Percentiles rank a stretch among this genome's conserved stretches.
These are phyloP conservation scores for Novymonas esmeraldas DNA, from an alignment of 208 protist species.

Conservation along the genomic window DNA sequence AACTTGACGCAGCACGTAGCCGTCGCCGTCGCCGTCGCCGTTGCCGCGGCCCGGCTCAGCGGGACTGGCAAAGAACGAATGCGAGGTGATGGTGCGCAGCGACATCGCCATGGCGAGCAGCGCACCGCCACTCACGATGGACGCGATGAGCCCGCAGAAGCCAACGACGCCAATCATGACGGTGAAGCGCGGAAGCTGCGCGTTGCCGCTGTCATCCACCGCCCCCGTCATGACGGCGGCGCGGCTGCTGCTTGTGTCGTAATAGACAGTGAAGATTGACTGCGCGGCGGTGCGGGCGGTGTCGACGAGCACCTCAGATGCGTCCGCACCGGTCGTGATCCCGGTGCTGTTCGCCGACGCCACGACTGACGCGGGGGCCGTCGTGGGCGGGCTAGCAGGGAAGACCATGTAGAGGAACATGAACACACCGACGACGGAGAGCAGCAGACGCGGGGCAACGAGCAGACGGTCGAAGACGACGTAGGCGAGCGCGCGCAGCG, in stretches of 20 bases:
- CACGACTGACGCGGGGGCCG: neutral
- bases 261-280: constrained; percentile 15
- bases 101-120: constrained; percentile 27
- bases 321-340: neutral
- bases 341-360: neutral
- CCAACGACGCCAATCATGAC: constrained; percentile 14
- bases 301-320: too few relatives aligned
- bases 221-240: neutral
- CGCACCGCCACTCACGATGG: constrained; percentile 15
- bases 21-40: neutral
- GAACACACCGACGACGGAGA: constrained; percentile 33
- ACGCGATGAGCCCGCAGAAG: constrained; percentile 16
- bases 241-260: neutral
- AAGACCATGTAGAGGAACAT: constrained; percentile 42
- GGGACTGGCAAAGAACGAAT: constrained; percentile 17
- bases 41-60: neutral
- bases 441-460: constrained; percentile 24
- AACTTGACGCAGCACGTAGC: neutral
- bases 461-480: constrained; percentile 25
- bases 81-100: constrained; percentile 17
- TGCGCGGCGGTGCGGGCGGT: neutral
- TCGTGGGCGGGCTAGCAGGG: constrained; percentile 8
- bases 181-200: constrained; percentile 4
- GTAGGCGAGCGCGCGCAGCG: constrained; percentile 37
- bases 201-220: neutral